Conservation (phyloP, 1,284 basidiomycete genomes). For the Marasmius fiardii region DNA sequence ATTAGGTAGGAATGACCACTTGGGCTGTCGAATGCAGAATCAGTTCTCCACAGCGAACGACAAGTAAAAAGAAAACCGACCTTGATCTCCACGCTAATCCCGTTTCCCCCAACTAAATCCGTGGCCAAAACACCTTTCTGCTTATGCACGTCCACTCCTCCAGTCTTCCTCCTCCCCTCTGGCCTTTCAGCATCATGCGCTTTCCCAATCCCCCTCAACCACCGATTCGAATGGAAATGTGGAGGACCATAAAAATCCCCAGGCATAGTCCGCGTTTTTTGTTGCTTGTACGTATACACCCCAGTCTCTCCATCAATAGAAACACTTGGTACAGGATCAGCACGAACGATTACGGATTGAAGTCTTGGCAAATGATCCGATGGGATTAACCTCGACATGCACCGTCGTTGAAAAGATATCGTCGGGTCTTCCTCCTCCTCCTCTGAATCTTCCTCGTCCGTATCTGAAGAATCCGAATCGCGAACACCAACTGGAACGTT, state of each 20-base stretch:
- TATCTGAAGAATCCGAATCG: constrained; percentile 2
- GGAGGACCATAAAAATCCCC: neutral
- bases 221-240: constrained; percentile 1
- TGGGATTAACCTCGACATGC: constrained; percentile 62
- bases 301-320: neutral
- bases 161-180: constrained; percentile 45
- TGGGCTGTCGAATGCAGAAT: constrained; percentile 57
- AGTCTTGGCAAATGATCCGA: constrained; percentile 53
- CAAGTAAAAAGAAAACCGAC: constrained; percentile 33
- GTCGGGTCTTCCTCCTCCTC: constrained; percentile 28
- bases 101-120: constrained; percentile 62
- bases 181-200: constrained; percentile 53
- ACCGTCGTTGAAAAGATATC: constrained; percentile 59
- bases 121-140: constrained; percentile 67
- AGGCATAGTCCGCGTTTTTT: neutral
- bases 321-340: neutral
- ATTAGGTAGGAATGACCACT: constrained; percentile 89
- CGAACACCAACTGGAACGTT: constrained; percentile 11
- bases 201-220: constrained; percentile 34
- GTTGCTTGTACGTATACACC: neutral
- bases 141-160: constrained; percentile 54
- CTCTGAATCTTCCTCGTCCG: constrained; percentile 7
- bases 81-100: constrained; percentile 85
- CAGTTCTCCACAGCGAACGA: constrained; percentile 3
- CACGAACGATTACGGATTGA: constrained; percentile 48